A percentile compares a stretch with the other conserved stretches of the same genome.
These are phyloP conservation scores for Eremochloa ophiuroides DNA, from an alignment of 176 grass and related monocot species.

Conservation along the genomic window DNA sequence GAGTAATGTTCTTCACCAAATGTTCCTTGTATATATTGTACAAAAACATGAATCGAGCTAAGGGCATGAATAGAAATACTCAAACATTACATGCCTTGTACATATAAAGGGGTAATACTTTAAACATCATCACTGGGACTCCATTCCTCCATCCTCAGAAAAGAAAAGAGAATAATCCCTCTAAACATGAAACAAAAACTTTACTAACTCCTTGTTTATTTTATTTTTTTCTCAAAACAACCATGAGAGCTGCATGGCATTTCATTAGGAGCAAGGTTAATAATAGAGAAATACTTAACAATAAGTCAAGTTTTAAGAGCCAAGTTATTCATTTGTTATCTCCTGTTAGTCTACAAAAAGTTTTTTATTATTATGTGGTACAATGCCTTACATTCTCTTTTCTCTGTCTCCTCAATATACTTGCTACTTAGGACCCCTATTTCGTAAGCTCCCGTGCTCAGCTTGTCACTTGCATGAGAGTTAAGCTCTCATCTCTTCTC, in stretches of 20 bases:
- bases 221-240: neutral
- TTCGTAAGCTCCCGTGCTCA: neutral
- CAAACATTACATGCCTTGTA: neutral
- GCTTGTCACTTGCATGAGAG: neutral
- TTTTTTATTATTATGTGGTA: neutral
- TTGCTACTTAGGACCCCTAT: neutral
- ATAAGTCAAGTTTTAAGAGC: neutral
- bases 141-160: neutral
- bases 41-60: neutral
- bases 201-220: neutral
- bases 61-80: constrained; percentile 4
- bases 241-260: neutral
- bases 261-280: neutral
- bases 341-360: neutral
- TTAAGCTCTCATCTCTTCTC: neutral
- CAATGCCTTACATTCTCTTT: neutral
- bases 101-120: neutral
- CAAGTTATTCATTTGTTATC: neutral
- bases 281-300: neutral
- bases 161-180: neutral
- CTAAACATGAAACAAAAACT: constrained; percentile 4
- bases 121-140: neutral
- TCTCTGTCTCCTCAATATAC: neutral
- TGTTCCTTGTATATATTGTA: neutral
- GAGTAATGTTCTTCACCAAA: constrained; percentile 17